Conservation (phyloP, 2,329 filamentous ascomycete species). For the Botrytis paeoniae region DNA sequence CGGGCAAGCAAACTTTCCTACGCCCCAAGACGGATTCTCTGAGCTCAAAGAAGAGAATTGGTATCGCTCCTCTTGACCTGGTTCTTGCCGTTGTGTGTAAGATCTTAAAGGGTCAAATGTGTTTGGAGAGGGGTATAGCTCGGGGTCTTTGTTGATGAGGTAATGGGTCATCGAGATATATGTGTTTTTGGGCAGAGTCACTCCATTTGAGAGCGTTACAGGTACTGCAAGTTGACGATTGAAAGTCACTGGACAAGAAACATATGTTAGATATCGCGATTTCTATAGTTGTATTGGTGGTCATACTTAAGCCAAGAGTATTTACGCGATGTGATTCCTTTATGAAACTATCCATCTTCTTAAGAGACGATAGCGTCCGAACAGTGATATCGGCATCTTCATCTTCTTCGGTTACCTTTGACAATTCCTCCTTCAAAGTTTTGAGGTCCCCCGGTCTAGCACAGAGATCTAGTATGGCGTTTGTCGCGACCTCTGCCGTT, state of each 20-base stretch:
- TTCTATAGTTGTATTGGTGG: not conserved
- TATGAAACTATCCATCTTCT: not conserved
- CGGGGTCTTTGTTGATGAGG: conserved; percentile 14
- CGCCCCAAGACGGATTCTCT: not conserved
- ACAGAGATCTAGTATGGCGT: conserved; percentile 53
- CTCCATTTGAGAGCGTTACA: conserved; percentile 37
- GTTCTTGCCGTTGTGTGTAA: conserved; percentile 26
- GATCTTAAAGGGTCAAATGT: conserved; percentile 33
- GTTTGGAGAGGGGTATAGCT: conserved; percentile 4
- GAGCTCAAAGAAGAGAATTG: conserved; percentile 32
- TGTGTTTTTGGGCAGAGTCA: conserved; percentile 35
- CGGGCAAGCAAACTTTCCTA: conserved; percentile 38
- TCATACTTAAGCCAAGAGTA: not conserved
- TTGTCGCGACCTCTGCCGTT: conserved; percentile 45
- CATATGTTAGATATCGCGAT: not conserved
- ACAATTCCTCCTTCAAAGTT: conserved; percentile 30
- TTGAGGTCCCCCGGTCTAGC: conserved; percentile 45
- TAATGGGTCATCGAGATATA: conserved; percentile 22
- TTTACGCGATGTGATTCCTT: not conserved
- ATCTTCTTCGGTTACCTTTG: conserved; percentile 18
- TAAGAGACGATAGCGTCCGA: not conserved
- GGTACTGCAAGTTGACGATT: conserved; percentile 23
- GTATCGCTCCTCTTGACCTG: conserved; percentile 31
- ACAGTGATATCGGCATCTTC: not conserved
- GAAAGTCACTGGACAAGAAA: conserved; percentile 8